Evolutionary conservation across 1,284 basidiomycete species (phyloP).

Genomic region (Trametes polyzona): DNA sequence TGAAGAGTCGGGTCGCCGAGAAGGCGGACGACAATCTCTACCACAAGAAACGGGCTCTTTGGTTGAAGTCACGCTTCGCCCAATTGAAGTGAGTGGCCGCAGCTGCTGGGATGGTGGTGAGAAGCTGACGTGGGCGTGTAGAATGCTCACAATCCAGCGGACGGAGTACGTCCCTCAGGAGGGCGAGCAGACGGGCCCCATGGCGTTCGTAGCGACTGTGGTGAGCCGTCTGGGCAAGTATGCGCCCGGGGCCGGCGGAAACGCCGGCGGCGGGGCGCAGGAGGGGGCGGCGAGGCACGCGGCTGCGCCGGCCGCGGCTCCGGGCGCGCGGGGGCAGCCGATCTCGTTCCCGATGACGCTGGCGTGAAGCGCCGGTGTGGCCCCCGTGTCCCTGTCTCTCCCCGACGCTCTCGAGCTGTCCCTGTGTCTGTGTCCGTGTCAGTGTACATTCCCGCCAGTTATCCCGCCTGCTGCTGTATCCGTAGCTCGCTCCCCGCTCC

Average conservation of each 20-base stretch:
- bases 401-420: constrained; percentile 1
- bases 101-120: neutral
- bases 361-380: neutral
- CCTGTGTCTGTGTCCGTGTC: neutral
- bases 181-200: neutral
- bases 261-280: constrained; percentile 17
- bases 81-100: constrained; percentile 15
- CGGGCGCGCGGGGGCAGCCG: too few relatives aligned
- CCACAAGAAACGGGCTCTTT: constrained; percentile 1
- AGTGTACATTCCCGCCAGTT: neutral
- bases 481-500: neutral
- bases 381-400: neutral
- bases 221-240: constrained; percentile 7
- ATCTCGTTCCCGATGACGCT: neutral
- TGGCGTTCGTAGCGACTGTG: constrained; percentile 1
- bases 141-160: constrained; percentile 24
- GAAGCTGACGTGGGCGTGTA: neutral
- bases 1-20: constrained; percentile 32
- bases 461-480: too few relatives aligned
- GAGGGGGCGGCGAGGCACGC: constrained; percentile 11
- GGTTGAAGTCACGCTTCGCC: constrained; percentile 7
- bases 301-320: constrained; percentile 1
- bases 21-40: constrained; percentile 2
- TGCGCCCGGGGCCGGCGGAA: neutral
- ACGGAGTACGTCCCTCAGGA: constrained; percentile 22